A percentile compares a stretch with the other conserved stretches of the same genome.
Conservation (phyloP, 176 grass and related monocot species). For the Oryza punctata region DNA sequence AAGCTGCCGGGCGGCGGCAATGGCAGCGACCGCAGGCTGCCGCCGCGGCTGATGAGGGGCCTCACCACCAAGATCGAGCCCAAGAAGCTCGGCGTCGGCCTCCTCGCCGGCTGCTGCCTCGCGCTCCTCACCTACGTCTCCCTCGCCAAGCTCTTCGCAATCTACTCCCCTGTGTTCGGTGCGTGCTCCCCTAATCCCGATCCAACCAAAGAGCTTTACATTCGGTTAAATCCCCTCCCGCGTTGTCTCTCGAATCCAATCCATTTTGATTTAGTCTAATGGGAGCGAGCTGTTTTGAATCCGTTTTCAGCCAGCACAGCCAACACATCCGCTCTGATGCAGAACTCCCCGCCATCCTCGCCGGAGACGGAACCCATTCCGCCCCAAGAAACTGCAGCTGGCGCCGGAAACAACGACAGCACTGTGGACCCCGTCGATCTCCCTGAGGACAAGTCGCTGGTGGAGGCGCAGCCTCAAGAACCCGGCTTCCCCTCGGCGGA, state of each 20-base stretch:
- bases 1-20: slow-evolving; percentile 28
- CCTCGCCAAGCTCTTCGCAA: slow-evolving; percentile 66
- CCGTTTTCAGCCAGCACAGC: slow-evolving; percentile 41
- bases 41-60: slow-evolving; percentile 37
- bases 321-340: slow-evolving; percentile 44
- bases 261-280: neutral
- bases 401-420: neutral
- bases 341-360: slow-evolving; percentile 27
- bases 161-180: slow-evolving; percentile 77
- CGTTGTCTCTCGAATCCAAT: neutral
- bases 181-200: neutral
- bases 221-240: neutral
- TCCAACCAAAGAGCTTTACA: neutral
- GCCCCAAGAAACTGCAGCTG: slow-evolving; percentile 3
- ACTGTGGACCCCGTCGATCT: slow-evolving; percentile 19
- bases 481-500: slow-evolving; percentile 6
- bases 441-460: neutral
- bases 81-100: slow-evolving; percentile 61
- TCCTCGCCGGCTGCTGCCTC: slow-evolving; percentile 61
- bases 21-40: slow-evolving; percentile 18
- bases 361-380: slow-evolving; percentile 31
- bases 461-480: neutral
- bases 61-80: slow-evolving; percentile 62
- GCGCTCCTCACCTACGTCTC: slow-evolving; percentile 73
- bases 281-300: neutral